These are phyloP conservation scores for Lasiodiplodia citricola DNA, from an alignment of 2,329 filamentous ascomycete genomes.

Conservation along the genomic window DNA sequence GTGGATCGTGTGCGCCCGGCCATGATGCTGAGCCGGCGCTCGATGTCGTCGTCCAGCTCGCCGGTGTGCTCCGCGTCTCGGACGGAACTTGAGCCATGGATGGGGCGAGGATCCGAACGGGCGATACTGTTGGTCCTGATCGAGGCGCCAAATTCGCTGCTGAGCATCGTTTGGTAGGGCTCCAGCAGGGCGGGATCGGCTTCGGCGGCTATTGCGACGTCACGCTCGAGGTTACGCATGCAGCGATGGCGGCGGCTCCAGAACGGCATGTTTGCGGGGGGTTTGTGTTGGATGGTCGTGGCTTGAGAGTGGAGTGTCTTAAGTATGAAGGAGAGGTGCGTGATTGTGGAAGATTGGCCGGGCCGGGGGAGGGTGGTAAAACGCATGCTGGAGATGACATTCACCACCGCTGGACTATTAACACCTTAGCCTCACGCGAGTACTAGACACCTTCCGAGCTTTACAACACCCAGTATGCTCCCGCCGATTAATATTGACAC, in stretches of 20 bases:
- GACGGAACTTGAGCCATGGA: background rate
- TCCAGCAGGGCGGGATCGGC: background rate
- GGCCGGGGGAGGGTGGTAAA: no score
- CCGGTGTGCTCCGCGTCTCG: no score
- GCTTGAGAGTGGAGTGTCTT: no score
- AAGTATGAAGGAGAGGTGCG: no score
- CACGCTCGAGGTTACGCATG: background rate
- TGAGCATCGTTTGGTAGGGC: background rate
- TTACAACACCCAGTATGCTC: no score
- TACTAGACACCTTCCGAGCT: no score
- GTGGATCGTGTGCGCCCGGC: background rate
- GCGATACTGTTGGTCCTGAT: background rate
- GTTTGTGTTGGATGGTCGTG: background rate
- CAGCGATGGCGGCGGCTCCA: background rate
- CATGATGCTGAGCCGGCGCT: background rate
- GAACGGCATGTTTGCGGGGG: background rate
- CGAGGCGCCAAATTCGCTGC: background rate
- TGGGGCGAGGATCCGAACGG: background rate
- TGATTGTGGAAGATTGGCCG: no score
- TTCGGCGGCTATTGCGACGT: background rate
- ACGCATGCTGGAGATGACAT: no score
- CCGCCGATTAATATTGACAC: no score
- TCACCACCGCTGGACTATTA: no score
- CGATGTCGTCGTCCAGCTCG: background rate
- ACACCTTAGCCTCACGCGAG: no score